Conservation (phyloP, 805 yeast species). For the Myxozyma kluyveri region DNA sequence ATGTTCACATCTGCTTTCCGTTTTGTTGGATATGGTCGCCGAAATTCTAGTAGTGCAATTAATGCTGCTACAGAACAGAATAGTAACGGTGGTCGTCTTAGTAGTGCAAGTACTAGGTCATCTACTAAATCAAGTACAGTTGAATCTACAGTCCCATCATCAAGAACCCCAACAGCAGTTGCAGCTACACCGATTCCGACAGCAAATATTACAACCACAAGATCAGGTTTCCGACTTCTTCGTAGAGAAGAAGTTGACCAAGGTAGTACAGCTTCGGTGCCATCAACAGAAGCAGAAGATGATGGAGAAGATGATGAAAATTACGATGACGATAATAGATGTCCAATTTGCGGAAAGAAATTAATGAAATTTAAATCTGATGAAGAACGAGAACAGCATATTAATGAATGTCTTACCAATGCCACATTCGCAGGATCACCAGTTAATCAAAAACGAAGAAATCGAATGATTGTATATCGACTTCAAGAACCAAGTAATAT, state of each 20-base stretch:
- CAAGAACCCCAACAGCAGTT: background rate
- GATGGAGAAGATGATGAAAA: slow-evolving; percentile 1
- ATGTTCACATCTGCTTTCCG: slow-evolving; percentile 14
- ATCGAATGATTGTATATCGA: slow-evolving; percentile 81
- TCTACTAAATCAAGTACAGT: slow-evolving; percentile 7
- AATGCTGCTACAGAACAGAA: background rate
- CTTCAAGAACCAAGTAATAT: slow-evolving; percentile 41
- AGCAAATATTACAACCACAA: background rate
- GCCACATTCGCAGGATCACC: slow-evolving; percentile 65
- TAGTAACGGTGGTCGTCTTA: background rate
- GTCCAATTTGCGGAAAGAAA: slow-evolving; percentile 42
- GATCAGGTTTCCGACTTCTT: slow-evolving; percentile 20
- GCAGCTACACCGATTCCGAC: background rate
- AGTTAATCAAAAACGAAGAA: slow-evolving; percentile 52
- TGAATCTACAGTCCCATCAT: slow-evolving; percentile 14
- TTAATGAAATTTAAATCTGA: slow-evolving; percentile 34
- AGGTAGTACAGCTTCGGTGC: background rate
- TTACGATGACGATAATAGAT: slow-evolving; percentile 38
- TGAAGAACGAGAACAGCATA: slow-evolving; percentile 58
- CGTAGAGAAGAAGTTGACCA: slow-evolving; percentile 10
- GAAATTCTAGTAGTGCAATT: background rate
- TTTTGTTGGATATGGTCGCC: slow-evolving; percentile 15
- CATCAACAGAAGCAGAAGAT: slow-evolving; percentile 4
- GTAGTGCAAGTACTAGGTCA: background rate
- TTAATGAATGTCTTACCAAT: slow-evolving; percentile 60